Evolutionary conservation across 495 filamentous ascomycete genomes (phyloP).

Genomic region (Xylaria sp.): DNA sequence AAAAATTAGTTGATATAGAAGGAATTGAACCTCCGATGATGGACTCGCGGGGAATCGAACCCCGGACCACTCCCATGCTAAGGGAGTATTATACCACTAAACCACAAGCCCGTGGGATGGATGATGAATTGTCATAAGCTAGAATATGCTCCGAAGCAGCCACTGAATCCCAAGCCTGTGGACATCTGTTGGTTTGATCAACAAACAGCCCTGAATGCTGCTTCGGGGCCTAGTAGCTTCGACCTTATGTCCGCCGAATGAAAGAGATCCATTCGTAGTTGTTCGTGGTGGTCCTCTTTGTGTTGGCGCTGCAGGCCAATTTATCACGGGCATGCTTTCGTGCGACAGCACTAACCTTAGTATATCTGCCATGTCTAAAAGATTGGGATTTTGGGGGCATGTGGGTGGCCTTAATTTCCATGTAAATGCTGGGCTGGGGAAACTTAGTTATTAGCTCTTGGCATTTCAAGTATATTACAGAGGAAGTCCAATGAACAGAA

Average conservation of each 20-base stretch:
- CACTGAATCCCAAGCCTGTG: slow-evolving; percentile 30
- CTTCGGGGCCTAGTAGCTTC: neutral
- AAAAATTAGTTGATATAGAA: neutral
- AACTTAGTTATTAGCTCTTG: neutral
- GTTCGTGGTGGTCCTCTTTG: neutral
- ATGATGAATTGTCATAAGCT: too few species aligned
- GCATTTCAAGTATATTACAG: neutral
- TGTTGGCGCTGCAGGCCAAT: neutral
- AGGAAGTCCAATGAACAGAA: neutral
- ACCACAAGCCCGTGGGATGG: slow-evolving; percentile 31
- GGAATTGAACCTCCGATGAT: slow-evolving; percentile 28
- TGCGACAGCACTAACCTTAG: neutral
- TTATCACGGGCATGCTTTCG: neutral
- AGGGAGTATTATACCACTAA: slow-evolving; percentile 33
- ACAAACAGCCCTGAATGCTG: too few species aligned
- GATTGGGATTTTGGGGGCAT: neutral
- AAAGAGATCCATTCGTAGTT: neutral
- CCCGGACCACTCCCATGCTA: slow-evolving; percentile 59
- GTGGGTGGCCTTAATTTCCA: neutral
- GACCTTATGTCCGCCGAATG: neutral
- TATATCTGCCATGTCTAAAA: neutral
- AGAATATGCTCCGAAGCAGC: too few species aligned
- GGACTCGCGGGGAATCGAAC: slow-evolving; percentile 65
- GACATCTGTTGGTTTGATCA: neutral
- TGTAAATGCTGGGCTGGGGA: neutral